These are phyloP conservation scores for Trametes sanguinea DNA, from an alignment of 768 basidiomycete species.

Conservation along the genomic window DNA sequence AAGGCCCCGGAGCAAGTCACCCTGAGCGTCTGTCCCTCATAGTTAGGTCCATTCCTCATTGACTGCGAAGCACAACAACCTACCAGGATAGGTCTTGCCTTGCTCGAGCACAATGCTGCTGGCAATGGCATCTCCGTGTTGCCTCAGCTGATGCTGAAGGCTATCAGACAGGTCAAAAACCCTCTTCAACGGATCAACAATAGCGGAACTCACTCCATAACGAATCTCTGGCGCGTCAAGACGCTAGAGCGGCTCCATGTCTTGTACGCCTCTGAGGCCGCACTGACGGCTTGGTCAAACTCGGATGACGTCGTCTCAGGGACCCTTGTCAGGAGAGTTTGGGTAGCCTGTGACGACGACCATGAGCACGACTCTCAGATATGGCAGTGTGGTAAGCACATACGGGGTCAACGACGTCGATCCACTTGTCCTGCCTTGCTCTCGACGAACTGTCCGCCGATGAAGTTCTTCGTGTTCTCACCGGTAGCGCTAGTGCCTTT, in stretches of 20 bases:
- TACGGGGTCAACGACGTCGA: slow-evolving; percentile 90
- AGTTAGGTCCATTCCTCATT: neutral
- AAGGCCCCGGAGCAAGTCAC: slow-evolving; percentile 89
- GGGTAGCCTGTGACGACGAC: slow-evolving; percentile 66
- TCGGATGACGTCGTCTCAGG: slow-evolving; percentile 85
- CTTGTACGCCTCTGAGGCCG: slow-evolving; percentile 84
- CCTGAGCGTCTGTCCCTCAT: slow-evolving; percentile 74
- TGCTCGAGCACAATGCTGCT: slow-evolving; percentile 92
- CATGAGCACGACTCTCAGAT: neutral
- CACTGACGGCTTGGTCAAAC: slow-evolving; percentile 80
- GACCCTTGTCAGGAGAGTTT: slow-evolving; percentile 84
- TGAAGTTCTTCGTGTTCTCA: slow-evolving; percentile 89
- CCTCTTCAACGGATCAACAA: neutral
- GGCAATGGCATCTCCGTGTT: slow-evolving; percentile 85
- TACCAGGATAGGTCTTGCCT: slow-evolving; percentile 89
- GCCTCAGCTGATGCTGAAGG: slow-evolving; percentile 82
- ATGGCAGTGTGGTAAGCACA: slow-evolving; percentile 28
- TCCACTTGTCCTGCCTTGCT: slow-evolving; percentile 77
- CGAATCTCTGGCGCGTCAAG: slow-evolving; percentile 83
- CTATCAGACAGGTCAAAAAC: slow-evolving; percentile 40
- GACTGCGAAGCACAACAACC: slow-evolving; percentile 23
- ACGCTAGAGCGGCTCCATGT: slow-evolving; percentile 87
- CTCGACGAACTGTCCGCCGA: slow-evolving; percentile 87
- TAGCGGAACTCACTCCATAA: slow-evolving; percentile 72
- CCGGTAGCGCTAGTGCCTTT: slow-evolving; percentile 85